These are phyloP conservation scores for Cercospora janseana DNA, from an alignment of 2,329 filamentous ascomycete species.

Conservation along the genomic window DNA sequence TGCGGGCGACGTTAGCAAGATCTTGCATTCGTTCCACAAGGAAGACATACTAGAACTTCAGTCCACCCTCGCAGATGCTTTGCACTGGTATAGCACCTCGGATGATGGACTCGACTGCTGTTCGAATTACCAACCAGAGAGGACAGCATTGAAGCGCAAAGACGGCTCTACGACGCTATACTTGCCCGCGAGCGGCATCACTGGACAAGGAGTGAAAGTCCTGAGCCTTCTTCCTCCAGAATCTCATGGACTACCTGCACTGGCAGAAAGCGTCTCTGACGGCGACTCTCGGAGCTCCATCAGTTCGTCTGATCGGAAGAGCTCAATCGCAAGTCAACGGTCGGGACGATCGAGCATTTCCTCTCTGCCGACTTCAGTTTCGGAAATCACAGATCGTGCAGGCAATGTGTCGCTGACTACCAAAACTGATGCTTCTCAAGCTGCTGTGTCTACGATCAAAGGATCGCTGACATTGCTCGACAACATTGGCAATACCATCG, in stretches of 20 bases:
- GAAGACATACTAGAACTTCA: conserved; percentile 60
- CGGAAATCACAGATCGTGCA: conserved; percentile 28
- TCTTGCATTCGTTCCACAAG: conserved; percentile 56
- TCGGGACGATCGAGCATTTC: conserved; percentile 33
- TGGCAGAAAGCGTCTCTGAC: conserved; percentile 30
- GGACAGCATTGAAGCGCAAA: conserved; percentile 59
- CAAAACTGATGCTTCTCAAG: conserved; percentile 29
- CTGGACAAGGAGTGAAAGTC: conserved; percentile 63
- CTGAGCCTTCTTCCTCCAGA: conserved; percentile 53
- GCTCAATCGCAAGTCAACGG: conserved; percentile 30
- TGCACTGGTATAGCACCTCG: conserved; percentile 65
- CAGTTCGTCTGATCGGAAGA: conserved; percentile 29
- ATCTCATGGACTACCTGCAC: conserved; percentile 23
- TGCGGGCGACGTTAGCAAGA: conserved; percentile 53
- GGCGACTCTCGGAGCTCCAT: conserved; percentile 32
- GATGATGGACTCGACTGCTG: conserved; percentile 57
- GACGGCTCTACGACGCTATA: conserved; percentile 64
- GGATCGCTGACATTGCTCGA: conserved; percentile 62
- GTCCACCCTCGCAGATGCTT: conserved; percentile 56
- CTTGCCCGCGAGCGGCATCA: conserved; percentile 63
- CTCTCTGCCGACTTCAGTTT: conserved; percentile 22
- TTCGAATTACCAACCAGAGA: conserved; percentile 60
- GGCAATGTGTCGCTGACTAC: conserved; percentile 30
- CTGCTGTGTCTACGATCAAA: conserved; percentile 45
- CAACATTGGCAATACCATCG: conserved; percentile 56